phyloP scores from a whole-genome alignment of 257 asterid species.

The Nicotiana tabacum region DNA sequence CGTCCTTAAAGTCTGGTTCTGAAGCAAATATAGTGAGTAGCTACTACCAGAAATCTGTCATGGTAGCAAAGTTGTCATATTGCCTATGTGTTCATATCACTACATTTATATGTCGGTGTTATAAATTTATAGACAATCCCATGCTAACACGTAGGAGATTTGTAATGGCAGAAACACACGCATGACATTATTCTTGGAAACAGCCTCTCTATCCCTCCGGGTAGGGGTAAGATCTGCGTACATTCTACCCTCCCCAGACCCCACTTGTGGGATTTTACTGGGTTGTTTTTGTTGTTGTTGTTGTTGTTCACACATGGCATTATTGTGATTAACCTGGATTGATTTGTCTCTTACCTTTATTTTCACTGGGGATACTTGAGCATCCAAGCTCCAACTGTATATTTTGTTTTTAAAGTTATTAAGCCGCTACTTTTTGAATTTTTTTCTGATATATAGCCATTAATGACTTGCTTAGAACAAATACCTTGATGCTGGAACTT shows the following conservation, averaged over 20 bases:
- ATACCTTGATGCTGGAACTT: not conserved
- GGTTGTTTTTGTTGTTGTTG: too few relatives aligned
- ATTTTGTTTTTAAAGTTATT: not conserved
- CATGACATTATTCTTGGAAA: not conserved
- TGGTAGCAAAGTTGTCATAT: not conserved
- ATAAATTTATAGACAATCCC: not conserved
- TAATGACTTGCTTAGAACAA: not conserved
- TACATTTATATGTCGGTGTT: not conserved
- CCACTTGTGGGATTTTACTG: too few relatives aligned
- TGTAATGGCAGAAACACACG: not conserved
- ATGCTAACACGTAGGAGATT: not conserved
- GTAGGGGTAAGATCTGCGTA: too few relatives aligned
- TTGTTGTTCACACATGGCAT: not conserved
- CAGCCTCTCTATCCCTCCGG: too few relatives aligned
- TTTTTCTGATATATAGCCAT: not conserved
- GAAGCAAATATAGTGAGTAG: conserved; percentile 80
- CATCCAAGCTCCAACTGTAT: conserved; percentile 2
- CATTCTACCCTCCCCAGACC: too few relatives aligned
- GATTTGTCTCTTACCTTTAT: not conserved
- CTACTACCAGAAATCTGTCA: conserved; percentile 15
- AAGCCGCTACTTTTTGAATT: not conserved
- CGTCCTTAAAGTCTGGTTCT: conserved; percentile 91
- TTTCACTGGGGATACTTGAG: not conserved
- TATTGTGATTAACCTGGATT: conserved; percentile 4
- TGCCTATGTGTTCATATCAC: not conserved